Conservation (phyloP, 2,329 filamentous ascomycete genomes). For the Fusarium albosuccineum region DNA sequence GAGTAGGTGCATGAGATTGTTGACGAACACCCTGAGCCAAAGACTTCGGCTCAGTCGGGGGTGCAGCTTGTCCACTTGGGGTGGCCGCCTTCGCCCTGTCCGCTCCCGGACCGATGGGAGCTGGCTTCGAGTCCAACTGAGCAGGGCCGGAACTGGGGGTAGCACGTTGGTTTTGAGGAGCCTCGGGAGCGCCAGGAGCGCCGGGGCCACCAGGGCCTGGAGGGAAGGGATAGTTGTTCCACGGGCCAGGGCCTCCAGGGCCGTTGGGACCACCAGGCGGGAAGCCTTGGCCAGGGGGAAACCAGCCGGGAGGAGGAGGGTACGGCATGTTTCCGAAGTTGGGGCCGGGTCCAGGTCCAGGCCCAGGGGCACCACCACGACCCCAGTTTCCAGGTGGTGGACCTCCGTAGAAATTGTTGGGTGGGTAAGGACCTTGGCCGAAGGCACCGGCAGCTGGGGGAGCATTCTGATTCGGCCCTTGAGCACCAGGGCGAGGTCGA, state of each 20-base stretch:
- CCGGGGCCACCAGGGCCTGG: slow-evolving; percentile 54
- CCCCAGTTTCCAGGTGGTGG: slow-evolving; percentile 68
- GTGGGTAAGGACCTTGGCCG: slow-evolving; percentile 59
- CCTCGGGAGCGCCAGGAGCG: slow-evolving; percentile 74
- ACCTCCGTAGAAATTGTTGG: slow-evolving; percentile 62
- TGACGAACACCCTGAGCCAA: slow-evolving; percentile 61
- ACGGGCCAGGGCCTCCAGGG: slow-evolving; percentile 56
- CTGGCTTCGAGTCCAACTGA: slow-evolving; percentile 60
- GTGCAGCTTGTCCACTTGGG: slow-evolving; percentile 59
- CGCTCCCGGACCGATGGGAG: slow-evolving; percentile 64
- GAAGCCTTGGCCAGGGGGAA: slow-evolving; percentile 81
- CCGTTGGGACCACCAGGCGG: slow-evolving; percentile 62
- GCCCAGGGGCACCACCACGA: slow-evolving; percentile 65
- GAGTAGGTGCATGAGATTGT: slow-evolving; percentile 67
- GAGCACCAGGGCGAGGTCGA: slow-evolving; percentile 55
- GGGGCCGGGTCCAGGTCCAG: slow-evolving; percentile 69
- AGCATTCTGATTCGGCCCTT: slow-evolving; percentile 50
- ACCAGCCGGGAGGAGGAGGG: slow-evolving; percentile 83
- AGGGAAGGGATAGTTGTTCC: slow-evolving; percentile 8
- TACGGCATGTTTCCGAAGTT: slow-evolving; percentile 83
- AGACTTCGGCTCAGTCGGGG: slow-evolving; percentile 67
- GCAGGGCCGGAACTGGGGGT: slow-evolving; percentile 59
- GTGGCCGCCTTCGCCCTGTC: slow-evolving; percentile 64
- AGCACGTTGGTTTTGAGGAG: slow-evolving; percentile 66
- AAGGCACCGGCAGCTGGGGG: slow-evolving; percentile 56